Evolutionary conservation across 805 yeast genomes (phyloP).

Genomic region (Komagataella mondaviorum): DNA sequence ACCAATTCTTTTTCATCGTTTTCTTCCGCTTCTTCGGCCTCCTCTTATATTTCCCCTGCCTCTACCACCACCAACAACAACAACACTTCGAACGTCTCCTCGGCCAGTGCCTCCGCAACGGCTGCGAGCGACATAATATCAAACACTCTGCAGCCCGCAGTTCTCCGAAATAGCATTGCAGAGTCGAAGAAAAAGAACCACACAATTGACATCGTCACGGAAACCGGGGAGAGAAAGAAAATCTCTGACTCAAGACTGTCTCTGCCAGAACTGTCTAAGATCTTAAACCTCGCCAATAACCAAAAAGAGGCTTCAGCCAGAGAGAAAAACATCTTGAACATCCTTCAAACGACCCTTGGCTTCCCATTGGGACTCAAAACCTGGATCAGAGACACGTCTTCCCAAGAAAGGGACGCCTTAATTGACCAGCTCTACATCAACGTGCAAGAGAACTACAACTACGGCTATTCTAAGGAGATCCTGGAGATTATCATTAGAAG

Average conservation of each 20-base stretch:
- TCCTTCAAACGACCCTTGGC: constrained; percentile 43
- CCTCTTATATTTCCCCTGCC: neutral
- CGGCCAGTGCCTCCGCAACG: neutral
- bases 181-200: neutral
- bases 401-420: constrained; percentile 31
- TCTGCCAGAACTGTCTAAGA: constrained; percentile 37
- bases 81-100: neutral
- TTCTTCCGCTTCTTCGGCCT: neutral
- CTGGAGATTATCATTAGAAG: constrained; percentile 68
- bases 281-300: constrained; percentile 32
- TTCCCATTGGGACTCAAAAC: constrained; percentile 69
- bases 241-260: constrained; percentile 41
- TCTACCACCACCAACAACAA: neutral
- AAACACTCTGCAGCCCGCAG: neutral
- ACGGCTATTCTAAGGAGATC: constrained; percentile 36
- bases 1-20: neutral
- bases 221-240: constrained; percentile 8
- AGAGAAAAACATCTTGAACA: constrained; percentile 36
- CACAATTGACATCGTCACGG: neutral
- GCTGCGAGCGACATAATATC: neutral
- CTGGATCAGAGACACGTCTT: constrained; percentile 73
- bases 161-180: neutral
- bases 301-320: constrained; percentile 41
- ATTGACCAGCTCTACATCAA: constrained; percentile 33
- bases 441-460: constrained; percentile 32